phyloP scores from a whole-genome alignment of 257 asterid species.

The Gentiana macrophylla region DNA sequence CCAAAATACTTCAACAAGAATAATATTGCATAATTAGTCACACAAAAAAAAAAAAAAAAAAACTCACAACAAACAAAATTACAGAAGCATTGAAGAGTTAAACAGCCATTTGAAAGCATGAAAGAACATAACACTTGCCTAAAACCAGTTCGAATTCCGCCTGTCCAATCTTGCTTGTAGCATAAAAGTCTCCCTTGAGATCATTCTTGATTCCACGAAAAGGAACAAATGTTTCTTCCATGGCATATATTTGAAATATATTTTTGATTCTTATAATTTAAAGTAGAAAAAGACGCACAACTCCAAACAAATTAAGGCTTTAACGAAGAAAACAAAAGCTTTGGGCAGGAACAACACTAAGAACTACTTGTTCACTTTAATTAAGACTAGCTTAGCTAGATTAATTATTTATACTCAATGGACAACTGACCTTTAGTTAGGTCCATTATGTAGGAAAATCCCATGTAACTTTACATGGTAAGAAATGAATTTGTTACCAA shows the following conservation, averaged over 20 bases:
- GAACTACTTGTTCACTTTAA: conserved; percentile 1
- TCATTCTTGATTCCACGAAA: conserved; percentile 87
- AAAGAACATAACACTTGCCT: conserved; percentile 37
- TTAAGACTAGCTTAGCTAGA: conserved; percentile 1
- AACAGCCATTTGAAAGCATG: too few relatives aligned
- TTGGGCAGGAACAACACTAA: conserved; percentile 19
- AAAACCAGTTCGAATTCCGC: conserved; percentile 80
- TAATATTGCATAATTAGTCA: neutral
- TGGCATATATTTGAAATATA: conserved; percentile 11
- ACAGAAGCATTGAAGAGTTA: neutral
- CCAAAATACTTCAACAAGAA: conserved; percentile 56
- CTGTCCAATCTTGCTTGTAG: conserved; percentile 86
- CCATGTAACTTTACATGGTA: conserved; percentile 15
- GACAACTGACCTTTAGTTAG: conserved; percentile 13
- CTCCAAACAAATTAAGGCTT: conserved; percentile 5
- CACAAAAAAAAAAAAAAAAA: neutral
- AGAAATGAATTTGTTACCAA: conserved; percentile 10
- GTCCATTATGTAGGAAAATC: conserved; percentile 8
- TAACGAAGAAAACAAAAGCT: conserved; percentile 8
- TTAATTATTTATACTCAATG: conserved; percentile 4
- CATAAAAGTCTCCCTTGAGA: conserved; percentile 71
- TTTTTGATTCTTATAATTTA: neutral
- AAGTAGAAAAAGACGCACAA: conserved; percentile 5
- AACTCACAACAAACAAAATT: conserved; percentile 2
- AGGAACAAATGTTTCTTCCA: conserved; percentile 94